Evolutionary conservation across 1,139 yeast genomes (phyloP).

Genomic region (Yamadazyma diospyri): DNA sequence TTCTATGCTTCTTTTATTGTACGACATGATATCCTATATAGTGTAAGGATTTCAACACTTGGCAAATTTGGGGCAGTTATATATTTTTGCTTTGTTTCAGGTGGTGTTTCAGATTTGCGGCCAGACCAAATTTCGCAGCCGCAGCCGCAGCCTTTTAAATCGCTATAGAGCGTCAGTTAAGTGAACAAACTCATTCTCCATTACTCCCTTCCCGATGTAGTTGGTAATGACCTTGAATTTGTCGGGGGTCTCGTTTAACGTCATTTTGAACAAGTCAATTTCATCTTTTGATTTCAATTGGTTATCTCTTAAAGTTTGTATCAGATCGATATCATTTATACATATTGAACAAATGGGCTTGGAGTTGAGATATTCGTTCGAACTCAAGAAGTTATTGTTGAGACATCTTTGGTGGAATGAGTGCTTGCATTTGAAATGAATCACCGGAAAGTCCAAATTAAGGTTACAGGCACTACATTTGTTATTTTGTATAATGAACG

Average conservation of each 20-base stretch:
- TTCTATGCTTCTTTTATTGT: slow-evolving; percentile 7
- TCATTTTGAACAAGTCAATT: slow-evolving; percentile 57
- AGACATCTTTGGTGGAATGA: slow-evolving; percentile 85
- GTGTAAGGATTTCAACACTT: neutral
- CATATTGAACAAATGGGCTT: slow-evolving; percentile 64
- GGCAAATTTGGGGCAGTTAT: neutral
- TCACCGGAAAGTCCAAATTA: slow-evolving; percentile 71
- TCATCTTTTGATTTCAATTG: slow-evolving; percentile 64
- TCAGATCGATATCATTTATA: slow-evolving; percentile 61
- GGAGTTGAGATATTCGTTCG: slow-evolving; percentile 16
- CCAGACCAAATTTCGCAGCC: slow-evolving; percentile 5
- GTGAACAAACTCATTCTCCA: slow-evolving; percentile 45
- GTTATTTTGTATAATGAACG: slow-evolving; percentile 64
- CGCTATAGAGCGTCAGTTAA: slow-evolving; percentile 9
- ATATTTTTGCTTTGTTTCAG: slow-evolving; percentile 17
- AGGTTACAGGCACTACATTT: slow-evolving; percentile 70
- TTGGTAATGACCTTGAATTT: slow-evolving; percentile 75
- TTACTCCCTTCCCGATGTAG: slow-evolving; percentile 83
- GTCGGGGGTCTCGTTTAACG: slow-evolving; percentile 58
- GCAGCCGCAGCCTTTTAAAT: neutral
- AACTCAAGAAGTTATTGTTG: slow-evolving; percentile 36
- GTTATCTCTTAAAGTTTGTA: slow-evolving; percentile 53
- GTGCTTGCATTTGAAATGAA: slow-evolving; percentile 85
- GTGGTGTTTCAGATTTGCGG: slow-evolving; percentile 14
- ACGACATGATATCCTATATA: neutral